Percentiles rank a stretch among this genome's conserved stretches.
Evolutionary conservation across 768 basidiomycete species (phyloP).

Genomic region (Saitozyma podzolica): DNA sequence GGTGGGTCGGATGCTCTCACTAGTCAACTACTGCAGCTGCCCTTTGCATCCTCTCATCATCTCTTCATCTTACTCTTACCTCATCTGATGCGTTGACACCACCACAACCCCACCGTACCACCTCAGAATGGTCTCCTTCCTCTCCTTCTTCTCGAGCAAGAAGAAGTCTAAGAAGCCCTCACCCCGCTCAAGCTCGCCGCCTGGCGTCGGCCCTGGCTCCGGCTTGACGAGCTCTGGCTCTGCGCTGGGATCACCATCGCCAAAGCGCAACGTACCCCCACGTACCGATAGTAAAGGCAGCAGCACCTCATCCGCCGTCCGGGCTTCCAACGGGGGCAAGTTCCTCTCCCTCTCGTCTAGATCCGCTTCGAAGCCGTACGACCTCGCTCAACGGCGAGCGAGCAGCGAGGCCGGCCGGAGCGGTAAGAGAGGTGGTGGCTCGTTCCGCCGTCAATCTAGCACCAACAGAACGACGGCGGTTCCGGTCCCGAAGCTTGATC

Average conservation of each 20-base stretch:
- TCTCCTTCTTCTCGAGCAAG: neutral
- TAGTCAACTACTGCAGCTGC: too few species aligned
- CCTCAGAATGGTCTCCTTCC: constrained; percentile 1
- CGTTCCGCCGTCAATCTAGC: neutral
- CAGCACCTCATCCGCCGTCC: neutral
- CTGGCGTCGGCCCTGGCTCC: too few species aligned
- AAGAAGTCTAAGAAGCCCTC: neutral
- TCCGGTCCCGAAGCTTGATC: neutral
- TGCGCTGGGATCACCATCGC: neutral
- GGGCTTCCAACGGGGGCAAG: constrained; percentile 4
- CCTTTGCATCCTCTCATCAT: too few species aligned
- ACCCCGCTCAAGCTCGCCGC: neutral
- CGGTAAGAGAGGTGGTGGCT: neutral
- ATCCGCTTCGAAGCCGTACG: constrained; percentile 1
- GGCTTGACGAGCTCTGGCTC: too few species aligned
- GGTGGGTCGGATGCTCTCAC: too few species aligned
- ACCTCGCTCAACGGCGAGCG: neutral
- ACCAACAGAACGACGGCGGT: neutral
- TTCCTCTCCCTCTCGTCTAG: constrained; percentile 2
- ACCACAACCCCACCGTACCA: too few species aligned
- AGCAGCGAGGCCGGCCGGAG: neutral
- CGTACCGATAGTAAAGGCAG: constrained; percentile 4
- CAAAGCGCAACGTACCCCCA: neutral
- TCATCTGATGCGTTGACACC: too few species aligned
- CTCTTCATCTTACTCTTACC: neutral